Base-by-base conservation (phyloP, 2,329 filamentous ascomycete species). In the Microcyclosporella mali region DNA sequence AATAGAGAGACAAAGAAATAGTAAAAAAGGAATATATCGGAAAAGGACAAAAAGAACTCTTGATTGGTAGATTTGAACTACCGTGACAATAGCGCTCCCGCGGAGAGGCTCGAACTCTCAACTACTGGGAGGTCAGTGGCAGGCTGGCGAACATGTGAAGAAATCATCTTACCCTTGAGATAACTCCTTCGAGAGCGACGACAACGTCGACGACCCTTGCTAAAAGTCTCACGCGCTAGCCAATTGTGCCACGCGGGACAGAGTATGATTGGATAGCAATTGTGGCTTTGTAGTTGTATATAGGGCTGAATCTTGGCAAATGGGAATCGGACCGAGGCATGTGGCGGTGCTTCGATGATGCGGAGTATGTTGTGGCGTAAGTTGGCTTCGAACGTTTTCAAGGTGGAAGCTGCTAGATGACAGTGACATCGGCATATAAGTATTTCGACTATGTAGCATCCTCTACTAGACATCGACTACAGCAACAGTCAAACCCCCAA, bases 401-500 rank as follows among this genome's bases (percentile, higher is more conserved):
- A n/a, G n/a, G 21, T 25, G 6, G 9, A 6, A 25, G 21, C 19
- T 9, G 3, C 17, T n/a, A 9, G 35, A 29, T 11, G 21, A 9
- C 6, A 25, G 21, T 9, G 9, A 25, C 21, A 25, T 25, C 21
- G 9, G 9, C 9, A 25, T 25, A 6, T 9, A 9, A 25, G 21
- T 9, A 25, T 25, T 25, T 9, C 9, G 21, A 25, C 21, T 25
- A 25, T 9, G 21, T 25, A 25, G 21, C 9, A 29, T 16, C n/a
- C 28, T 52, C 49, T 18, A n/a, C 12, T 25, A 38, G 36, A 49
- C 70, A 73, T 38, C 61, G 59, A 39, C 49, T 53, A 55, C 70
- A 73, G 32, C 39, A 56, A 56, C 70, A 73, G 6, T 63, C 59
- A 56, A 73, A 73, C 1, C 65, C 70, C 70, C 70, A 73, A 28